A percentile compares a stretch with the other conserved stretches of the same genome.
These are phyloP conservation scores for Aspergillus mulundensis DNA, from an alignment of 495 filamentous ascomycete genomes.

Conservation along the genomic window DNA sequence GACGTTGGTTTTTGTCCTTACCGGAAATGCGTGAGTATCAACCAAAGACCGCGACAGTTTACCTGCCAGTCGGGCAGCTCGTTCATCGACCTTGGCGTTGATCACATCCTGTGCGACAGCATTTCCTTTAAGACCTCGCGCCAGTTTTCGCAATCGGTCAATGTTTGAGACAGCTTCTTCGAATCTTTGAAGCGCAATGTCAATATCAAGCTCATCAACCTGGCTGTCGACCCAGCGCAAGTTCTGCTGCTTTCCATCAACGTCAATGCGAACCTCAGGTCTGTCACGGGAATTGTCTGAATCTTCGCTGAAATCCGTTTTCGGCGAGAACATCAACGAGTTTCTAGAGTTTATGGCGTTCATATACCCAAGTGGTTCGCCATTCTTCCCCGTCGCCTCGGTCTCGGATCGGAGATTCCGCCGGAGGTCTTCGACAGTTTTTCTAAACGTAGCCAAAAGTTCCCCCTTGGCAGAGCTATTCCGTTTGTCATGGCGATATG, in stretches of 20 bases:
- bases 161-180: conserved; percentile 77
- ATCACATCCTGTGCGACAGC: conserved; percentile 83
- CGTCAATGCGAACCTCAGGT: conserved; percentile 78
- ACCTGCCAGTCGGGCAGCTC: conserved; percentile 72
- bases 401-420: conserved; percentile 77
- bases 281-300: conserved; percentile 66
- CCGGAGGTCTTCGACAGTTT: conserved; percentile 84
- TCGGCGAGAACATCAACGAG: conserved; percentile 23
- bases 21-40: conserved; percentile 65
- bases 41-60: conserved; percentile 70
- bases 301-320: conserved; percentile 55
- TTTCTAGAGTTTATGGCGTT: conserved; percentile 28
- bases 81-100: conserved; percentile 80
- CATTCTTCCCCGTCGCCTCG: conserved; percentile 70
- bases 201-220: conserved; percentile 93
- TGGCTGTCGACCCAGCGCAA: conserved; percentile 92
- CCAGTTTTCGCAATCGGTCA: conserved; percentile 75
- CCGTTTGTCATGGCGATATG: conserved; percentile 77
- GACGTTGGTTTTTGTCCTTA: conserved; percentile 69
- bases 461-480: conserved; percentile 71
- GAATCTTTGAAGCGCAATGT: conserved; percentile 87
- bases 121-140: conserved; percentile 77
- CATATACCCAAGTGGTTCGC: conserved; percentile 79
- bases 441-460: conserved; percentile 82
- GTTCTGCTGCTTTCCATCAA: conserved; percentile 94